Conservation (phyloP, 1,139 yeast genomes). For the Hansenula sp. region DNA sequence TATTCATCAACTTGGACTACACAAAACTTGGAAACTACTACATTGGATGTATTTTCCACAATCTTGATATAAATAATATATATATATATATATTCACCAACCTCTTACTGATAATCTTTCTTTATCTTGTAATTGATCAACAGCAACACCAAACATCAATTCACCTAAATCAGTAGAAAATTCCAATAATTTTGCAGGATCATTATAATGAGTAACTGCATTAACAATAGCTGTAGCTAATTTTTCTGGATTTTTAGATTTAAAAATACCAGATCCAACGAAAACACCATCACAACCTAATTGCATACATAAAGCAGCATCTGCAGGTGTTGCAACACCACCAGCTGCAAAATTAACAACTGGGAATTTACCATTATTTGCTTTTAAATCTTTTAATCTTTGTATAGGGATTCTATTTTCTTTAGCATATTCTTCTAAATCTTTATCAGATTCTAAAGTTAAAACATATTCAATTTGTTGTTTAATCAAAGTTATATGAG, state of each 20-base stretch:
- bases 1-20: constrained; percentile 22
- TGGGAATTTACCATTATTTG: constrained; percentile 60
- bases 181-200: constrained; percentile 61
- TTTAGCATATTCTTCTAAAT: constrained; percentile 48
- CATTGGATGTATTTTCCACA: neutral
- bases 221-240: constrained; percentile 79
- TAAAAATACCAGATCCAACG: constrained; percentile 88
- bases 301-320: constrained; percentile 87
- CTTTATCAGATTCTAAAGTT: constrained; percentile 37
- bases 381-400: constrained; percentile 46
- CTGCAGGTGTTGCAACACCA: constrained; percentile 87
- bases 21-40: neutral
- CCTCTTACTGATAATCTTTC: constrained; percentile 2
- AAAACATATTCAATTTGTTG: constrained; percentile 49
- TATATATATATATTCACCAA: neutral
- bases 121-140: constrained; percentile 2
- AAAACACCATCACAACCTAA: constrained; percentile 90
- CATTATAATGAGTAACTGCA: constrained; percentile 72
- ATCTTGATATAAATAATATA: neutral
- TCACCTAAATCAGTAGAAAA: constrained; percentile 69
- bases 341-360: constrained; percentile 91
- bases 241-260: constrained; percentile 67
- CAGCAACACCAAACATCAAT: constrained; percentile 4
- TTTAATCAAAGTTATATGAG: constrained; percentile 61
- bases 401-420: constrained; percentile 58